Percentiles rank a stretch among this genome's conserved stretches.
phyloP scores from a whole-genome alignment of 2,329 filamentous ascomycete species.

The Apiospora rasikravindrae region DNA sequence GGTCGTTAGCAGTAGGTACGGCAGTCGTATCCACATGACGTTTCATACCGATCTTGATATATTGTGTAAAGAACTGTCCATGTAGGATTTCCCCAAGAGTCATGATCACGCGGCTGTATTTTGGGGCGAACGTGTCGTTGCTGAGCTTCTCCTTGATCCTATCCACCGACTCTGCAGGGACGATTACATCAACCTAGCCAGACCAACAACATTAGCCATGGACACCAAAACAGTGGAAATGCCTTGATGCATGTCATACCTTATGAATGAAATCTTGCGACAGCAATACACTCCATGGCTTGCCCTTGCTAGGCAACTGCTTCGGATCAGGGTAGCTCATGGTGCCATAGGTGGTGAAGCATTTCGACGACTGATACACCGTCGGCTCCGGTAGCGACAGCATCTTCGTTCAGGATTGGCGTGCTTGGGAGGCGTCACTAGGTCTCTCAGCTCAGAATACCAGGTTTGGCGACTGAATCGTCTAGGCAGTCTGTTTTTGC shows the following conservation, averaged over 20 bases:
- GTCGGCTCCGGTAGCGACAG: constrained; percentile 50
- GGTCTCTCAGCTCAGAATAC: neutral
- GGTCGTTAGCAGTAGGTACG: neutral
- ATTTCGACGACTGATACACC: constrained; percentile 67
- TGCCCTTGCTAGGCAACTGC: constrained; percentile 73
- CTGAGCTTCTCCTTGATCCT: constrained; percentile 59
- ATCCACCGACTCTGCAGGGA: constrained; percentile 68
- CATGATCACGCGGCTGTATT: constrained; percentile 74
- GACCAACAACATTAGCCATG: neutral
- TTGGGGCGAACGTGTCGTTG: constrained; percentile 39
- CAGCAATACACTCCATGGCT: constrained; percentile 75
- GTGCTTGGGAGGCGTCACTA: neutral
- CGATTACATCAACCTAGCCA: constrained; percentile 68
- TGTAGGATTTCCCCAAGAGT: constrained; percentile 73
- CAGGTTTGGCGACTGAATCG: neutral
- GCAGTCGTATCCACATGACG: neutral
- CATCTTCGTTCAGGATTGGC: constrained; percentile 42
- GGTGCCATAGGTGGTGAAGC: constrained; percentile 72
- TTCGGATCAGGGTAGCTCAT: constrained; percentile 73
- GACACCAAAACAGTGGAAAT: no score
- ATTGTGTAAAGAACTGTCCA: constrained; percentile 79
- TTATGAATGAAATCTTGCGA: constrained; percentile 72
- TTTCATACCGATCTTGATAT: constrained; percentile 75
- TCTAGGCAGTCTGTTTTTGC: neutral
- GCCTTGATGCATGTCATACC: constrained; percentile 44